phyloP scores from a whole-genome alignment of 1,139 yeast genomes.

The Diutina neorugosa region DNA sequence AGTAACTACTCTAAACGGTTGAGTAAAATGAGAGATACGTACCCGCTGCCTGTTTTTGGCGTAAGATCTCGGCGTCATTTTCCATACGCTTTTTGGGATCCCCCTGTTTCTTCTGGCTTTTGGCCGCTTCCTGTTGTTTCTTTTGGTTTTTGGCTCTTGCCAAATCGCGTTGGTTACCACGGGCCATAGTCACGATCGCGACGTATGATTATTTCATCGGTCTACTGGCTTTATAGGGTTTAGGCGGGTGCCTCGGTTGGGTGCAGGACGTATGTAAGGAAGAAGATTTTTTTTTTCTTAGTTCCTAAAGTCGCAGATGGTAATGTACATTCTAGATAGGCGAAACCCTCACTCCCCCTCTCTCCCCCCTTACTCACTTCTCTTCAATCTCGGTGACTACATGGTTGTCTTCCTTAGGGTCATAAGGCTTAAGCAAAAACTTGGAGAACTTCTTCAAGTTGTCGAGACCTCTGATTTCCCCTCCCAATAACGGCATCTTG shows the following conservation, averaged over 20 bases:
- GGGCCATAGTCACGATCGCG: slow-evolving; percentile 45
- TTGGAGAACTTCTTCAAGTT: slow-evolving; percentile 70
- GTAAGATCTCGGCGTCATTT: slow-evolving; percentile 75
- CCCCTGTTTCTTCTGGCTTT: slow-evolving; percentile 60
- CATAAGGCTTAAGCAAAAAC: slow-evolving; percentile 57
- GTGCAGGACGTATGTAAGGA: neutral
- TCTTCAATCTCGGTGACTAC: slow-evolving; percentile 59
- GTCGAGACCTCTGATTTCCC: slow-evolving; percentile 85
- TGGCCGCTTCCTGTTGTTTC: slow-evolving; percentile 54
- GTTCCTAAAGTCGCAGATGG: neutral
- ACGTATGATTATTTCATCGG: neutral
- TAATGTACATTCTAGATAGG: neutral
- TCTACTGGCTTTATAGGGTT: neutral
- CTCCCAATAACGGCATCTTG: slow-evolving; percentile 87
- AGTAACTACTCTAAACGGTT: too few species aligned
- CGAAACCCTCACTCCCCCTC: too few species aligned
- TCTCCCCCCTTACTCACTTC: too few species aligned
- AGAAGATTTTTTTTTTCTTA: too few species aligned
- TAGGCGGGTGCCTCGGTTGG: neutral
- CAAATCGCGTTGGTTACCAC: slow-evolving; percentile 94
- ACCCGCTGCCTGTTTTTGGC: slow-evolving; percentile 80
- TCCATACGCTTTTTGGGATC: slow-evolving; percentile 81
- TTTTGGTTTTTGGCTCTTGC: slow-evolving; percentile 83
- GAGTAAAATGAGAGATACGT: slow-evolving; percentile 28
- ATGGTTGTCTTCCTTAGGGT: slow-evolving; percentile 48